A percentile compares a stretch with the other conserved stretches of the same genome.
Evolutionary conservation across 306 rosid species (phyloP).

Genomic region (Begonia loranthoides): DNA sequence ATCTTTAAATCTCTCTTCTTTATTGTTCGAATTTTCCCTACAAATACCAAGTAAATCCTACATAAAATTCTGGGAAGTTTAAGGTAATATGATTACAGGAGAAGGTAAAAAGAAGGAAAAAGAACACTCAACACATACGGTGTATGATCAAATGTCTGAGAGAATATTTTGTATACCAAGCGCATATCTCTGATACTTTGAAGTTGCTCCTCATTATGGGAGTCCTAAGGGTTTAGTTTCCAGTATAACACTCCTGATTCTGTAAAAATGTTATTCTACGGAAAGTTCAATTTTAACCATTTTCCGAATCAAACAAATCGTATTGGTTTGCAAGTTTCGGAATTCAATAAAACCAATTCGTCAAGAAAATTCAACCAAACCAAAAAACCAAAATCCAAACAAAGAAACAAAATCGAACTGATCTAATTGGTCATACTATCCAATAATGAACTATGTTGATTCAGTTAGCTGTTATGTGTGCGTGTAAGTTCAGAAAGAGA

Average conservation of each 20-base stretch:
- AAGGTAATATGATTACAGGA: slow-evolving; percentile 3
- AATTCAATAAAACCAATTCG: neutral
- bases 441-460: too few relatives aligned
- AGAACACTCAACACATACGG: neutral
- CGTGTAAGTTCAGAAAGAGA: too few relatives aligned
- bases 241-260: slow-evolving; percentile 97
- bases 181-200: slow-evolving; percentile 65
- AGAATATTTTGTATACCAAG: slow-evolving; percentile 80
- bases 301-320: neutral
- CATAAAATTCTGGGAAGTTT: slow-evolving; percentile 6
- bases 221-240: slow-evolving; percentile 64
- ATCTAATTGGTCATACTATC: slow-evolving; percentile 53
- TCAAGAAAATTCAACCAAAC: slow-evolving; percentile 29
- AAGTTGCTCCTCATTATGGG: slow-evolving; percentile 73
- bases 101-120: neutral
- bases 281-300: neutral
- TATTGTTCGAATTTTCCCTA: slow-evolving; percentile 84
- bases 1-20: slow-evolving; percentile 78
- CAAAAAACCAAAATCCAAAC: too few relatives aligned
- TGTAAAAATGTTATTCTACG: slow-evolving; percentile 19
- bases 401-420: too few relatives aligned
- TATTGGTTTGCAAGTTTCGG: too few relatives aligned
- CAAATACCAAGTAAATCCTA: slow-evolving; percentile 88
- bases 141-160: slow-evolving; percentile 1
- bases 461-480: too few relatives aligned